Base-by-base conservation (phyloP, 495 filamentous ascomycete genomes). In the Penicillium bialowiezense region DNA sequence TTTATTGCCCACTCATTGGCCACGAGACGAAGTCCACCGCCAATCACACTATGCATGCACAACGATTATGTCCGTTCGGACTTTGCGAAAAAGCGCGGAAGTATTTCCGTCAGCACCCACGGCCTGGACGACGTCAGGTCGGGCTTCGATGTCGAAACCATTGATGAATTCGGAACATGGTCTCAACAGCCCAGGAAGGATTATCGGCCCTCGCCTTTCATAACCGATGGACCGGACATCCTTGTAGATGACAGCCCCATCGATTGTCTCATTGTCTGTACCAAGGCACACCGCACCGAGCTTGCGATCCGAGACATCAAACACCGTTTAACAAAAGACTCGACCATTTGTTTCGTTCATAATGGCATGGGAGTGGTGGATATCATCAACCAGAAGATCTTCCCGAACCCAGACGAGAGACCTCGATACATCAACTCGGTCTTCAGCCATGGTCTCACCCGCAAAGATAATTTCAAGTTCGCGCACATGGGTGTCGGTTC, bases 311-410 rank as follows among this genome's bases (percentile, higher is more conserved):
- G 62, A 20, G 51, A 64, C 1, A 73, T 97, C 34, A 64, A 64
- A 5, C 75, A 88, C 51, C 79, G 90, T 7, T 70, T 98, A n/a
- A 80, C 81, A 26, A 68, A 74, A 3, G 70, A 80, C 12, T 90
- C 90, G 3, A 91, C 91, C 0, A 77, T 98, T 24, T 76, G 87
- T 32, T 80, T 98, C 18, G 58, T 95, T 4, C 87, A 95, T 43
- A 88, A 92, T 39, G 91, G 90, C 4, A 80, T 97, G 71, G 92
- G 91, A 2, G 64, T 86, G 3, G 68, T 90, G 21, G 89, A 96
- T n/a, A 74, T 78, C 29, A 68, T 96, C 15, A 88, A 88, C 52
- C 55, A 76, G 8, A 46, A 69, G 2, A 56, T 92, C 10, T 98
- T 95, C 58, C 76, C 80, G 0, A 74, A 90, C 56, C 74, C 79